Evolutionary conservation across 371 early-diverging fungal species (phyloP).

Genomic region (Lichtheimia ramosa): DNA sequence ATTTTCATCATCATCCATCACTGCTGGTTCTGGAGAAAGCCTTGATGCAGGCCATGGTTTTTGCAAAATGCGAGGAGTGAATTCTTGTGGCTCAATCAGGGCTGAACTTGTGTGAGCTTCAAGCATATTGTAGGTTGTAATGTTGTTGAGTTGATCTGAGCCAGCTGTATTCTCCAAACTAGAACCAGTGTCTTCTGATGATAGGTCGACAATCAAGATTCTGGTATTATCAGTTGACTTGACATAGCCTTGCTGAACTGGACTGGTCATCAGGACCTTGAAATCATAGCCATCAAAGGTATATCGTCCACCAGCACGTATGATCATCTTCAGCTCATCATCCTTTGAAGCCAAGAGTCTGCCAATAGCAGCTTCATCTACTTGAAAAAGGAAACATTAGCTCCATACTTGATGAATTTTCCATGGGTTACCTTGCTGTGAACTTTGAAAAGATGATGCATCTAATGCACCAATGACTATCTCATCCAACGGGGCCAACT

Average conservation of each 20-base stretch:
- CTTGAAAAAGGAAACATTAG: neutral
- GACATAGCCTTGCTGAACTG: constrained; percentile 70
- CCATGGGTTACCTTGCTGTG: constrained; percentile 45
- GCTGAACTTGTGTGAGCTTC: constrained; percentile 19
- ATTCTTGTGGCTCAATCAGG: constrained; percentile 35
- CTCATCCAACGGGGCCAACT: constrained; percentile 63
- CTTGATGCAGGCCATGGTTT: constrained; percentile 49
- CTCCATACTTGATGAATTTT: neutral
- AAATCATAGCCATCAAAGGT: constrained; percentile 20
- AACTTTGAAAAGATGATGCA: constrained; percentile 50
- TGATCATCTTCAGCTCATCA: constrained; percentile 37
- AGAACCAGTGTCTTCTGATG: constrained; percentile 13
- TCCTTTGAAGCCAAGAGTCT: constrained; percentile 15
- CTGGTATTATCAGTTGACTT: constrained; percentile 30
- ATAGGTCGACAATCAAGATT: constrained; percentile 29
- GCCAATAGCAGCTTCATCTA: constrained; percentile 23
- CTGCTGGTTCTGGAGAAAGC: constrained; percentile 53
- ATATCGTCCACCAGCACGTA: constrained; percentile 45
- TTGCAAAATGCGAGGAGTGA: constrained; percentile 33
- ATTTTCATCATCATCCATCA: constrained; percentile 57
- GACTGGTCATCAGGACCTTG: constrained; percentile 60
- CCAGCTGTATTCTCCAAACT: constrained; percentile 44
- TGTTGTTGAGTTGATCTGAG: constrained; percentile 14
- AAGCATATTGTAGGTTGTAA: constrained; percentile 14
- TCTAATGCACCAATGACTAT: constrained; percentile 65